Percentiles rank a stretch among this genome's conserved stretches.
Evolutionary conservation across 129 eudicot genomes (phyloP).

Genomic region (Kitagawia praeruptora): DNA sequence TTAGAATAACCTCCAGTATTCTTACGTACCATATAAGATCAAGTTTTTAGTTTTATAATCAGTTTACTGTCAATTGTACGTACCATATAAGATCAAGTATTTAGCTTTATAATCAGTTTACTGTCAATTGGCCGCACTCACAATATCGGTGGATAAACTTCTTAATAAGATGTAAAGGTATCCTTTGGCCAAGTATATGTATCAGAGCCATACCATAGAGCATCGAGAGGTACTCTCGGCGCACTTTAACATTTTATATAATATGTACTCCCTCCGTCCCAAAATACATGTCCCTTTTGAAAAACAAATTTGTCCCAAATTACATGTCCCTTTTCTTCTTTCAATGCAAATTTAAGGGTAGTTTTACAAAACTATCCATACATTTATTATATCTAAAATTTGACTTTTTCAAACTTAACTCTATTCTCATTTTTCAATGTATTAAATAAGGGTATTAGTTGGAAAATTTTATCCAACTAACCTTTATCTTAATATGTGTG

Average conservation of each 20-base stretch:
- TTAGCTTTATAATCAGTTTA: conserved; percentile 7
- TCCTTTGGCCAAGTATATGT: neutral
- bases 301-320: too few relatives aligned
- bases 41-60: conserved; percentile 10
- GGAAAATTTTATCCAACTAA: too few relatives aligned
- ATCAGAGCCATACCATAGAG: neutral
- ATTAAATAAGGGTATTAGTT: too few relatives aligned
- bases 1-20: neutral
- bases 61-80: neutral
- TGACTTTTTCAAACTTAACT: too few relatives aligned
- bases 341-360: too few relatives aligned
- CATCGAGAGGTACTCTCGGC: neutral
- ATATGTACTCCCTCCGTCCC: too few relatives aligned
- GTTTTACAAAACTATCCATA: too few relatives aligned
- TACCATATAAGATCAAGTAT: conserved; percentile 8
- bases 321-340: too few relatives aligned
- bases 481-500: too few relatives aligned
- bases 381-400: too few relatives aligned
- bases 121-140: neutral
- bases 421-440: too few relatives aligned
- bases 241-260: neutral
- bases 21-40: neutral
- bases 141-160: neutral
- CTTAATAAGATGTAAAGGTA: neutral
- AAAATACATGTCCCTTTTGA: too few relatives aligned